Conservation (phyloP, 2,329 filamentous ascomycete genomes). For the Elsinoe australis region DNA sequence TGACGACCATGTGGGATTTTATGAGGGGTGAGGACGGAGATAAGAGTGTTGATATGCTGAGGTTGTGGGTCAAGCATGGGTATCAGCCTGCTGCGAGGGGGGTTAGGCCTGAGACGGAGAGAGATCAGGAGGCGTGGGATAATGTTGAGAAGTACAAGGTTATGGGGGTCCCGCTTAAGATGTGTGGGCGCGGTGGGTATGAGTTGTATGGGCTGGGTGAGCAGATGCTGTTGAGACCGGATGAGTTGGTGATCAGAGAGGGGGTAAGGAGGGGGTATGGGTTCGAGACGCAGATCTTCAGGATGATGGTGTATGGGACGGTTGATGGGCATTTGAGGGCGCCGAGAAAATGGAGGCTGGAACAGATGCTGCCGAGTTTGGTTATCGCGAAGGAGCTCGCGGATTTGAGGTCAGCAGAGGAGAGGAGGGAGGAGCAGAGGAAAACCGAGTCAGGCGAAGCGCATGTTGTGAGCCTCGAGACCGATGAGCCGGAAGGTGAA, state of each 20-base stretch:
- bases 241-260: slow-evolving; percentile 54
- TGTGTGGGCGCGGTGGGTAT: slow-evolving; percentile 47
- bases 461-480: too few species aligned
- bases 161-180: slow-evolving; percentile 45
- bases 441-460: too few species aligned
- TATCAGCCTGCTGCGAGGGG: slow-evolving; percentile 31
- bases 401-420: neutral
- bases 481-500: neutral
- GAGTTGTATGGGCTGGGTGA: slow-evolving; percentile 33
- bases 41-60: slow-evolving; percentile 49
- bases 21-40: slow-evolving; percentile 52
- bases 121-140: slow-evolving; percentile 21
- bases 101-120: neutral
- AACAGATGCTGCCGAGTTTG: slow-evolving; percentile 35
- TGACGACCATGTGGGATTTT: slow-evolving; percentile 46
- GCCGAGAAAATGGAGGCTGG: slow-evolving; percentile 40
- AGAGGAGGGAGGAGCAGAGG: slow-evolving; percentile 16
- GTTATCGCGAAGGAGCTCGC: slow-evolving; percentile 26
- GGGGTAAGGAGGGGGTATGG: slow-evolving; percentile 44
- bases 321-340: slow-evolving; percentile 48
- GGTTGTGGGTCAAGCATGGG: slow-evolving; percentile 52
- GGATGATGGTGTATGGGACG: slow-evolving; percentile 58
- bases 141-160: slow-evolving; percentile 30
- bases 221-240: slow-evolving; percentile 45
- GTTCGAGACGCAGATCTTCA: slow-evolving; percentile 47